phyloP scores from a whole-genome alignment of 441 rosid genomes.

The Arabidopsis hybrid region DNA sequence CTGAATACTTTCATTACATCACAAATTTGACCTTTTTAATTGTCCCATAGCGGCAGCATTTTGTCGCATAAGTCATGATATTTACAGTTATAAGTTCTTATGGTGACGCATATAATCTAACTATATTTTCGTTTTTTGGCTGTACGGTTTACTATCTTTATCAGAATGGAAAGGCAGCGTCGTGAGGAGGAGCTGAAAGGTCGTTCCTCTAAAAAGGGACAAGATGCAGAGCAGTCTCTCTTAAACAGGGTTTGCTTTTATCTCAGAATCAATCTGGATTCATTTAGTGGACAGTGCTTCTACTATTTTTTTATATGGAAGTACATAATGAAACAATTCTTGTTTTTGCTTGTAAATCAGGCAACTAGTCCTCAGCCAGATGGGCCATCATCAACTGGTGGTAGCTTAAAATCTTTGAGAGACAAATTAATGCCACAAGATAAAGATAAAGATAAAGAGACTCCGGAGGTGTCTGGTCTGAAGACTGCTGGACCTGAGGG shows the following conservation, averaged over 20 bases:
- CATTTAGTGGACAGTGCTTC: constrained; percentile 14
- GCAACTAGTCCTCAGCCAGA: constrained; percentile 95
- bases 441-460: constrained; percentile 69
- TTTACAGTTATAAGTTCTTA: constrained; percentile 18
- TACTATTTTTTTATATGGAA: not conserved
- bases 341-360: constrained; percentile 49
- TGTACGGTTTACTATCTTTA: constrained; percentile 13
- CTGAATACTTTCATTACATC: not conserved
- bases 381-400: constrained; percentile 65
- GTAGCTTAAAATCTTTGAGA: constrained; percentile 67
- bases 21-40: constrained; percentile 3
- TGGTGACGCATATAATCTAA: constrained; percentile 25
- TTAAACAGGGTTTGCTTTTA: constrained; percentile 58
- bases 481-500: constrained; percentile 79
- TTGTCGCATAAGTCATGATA: constrained; percentile 11
- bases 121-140: not conserved
- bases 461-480: constrained; percentile 60
- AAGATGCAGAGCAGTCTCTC: constrained; percentile 71
- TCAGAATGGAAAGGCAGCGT: constrained; percentile 83
- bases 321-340: constrained; percentile 17
- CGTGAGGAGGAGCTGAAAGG: constrained; percentile 77
- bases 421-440: constrained; percentile 64
- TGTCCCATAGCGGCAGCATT: constrained; percentile 6
- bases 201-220: constrained; percentile 69
- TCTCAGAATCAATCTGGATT: constrained; percentile 29